These are phyloP conservation scores for Pseudocercospora macadamiae DNA, from an alignment of 2,329 filamentous ascomycete genomes.

Conservation along the genomic window DNA sequence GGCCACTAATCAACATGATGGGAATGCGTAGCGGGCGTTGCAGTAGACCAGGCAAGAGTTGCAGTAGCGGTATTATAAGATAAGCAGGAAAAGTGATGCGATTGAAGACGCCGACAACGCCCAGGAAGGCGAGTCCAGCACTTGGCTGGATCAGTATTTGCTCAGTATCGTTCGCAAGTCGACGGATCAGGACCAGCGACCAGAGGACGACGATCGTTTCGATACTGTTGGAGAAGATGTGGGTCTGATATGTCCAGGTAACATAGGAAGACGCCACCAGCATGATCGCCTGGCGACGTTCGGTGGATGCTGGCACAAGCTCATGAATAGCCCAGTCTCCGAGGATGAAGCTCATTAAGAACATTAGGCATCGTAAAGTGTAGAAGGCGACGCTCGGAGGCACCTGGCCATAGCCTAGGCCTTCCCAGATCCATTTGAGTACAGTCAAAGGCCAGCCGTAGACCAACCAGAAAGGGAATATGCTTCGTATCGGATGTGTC, in stretches of 20 bases:
- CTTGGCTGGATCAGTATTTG: conserved; percentile 76
- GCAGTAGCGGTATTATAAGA: conserved; percentile 78
- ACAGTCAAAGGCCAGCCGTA: conserved; percentile 94
- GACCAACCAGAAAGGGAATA: conserved; percentile 93
- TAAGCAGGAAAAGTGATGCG: conserved; percentile 97
- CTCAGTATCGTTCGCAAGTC: conserved; percentile 79
- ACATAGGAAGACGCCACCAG: conserved; percentile 95
- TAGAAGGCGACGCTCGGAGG: conserved; percentile 89
- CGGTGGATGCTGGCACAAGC: conserved; percentile 73
- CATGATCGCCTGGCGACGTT: conserved; percentile 73
- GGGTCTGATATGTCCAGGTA: conserved; percentile 97
- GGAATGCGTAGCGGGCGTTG: conserved; percentile 59
- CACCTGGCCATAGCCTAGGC: conserved; percentile 76
- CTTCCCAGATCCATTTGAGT: conserved; percentile 88
- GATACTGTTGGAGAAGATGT: conserved; percentile 97
- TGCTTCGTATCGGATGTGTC: conserved; percentile 84
- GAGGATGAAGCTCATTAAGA: conserved; percentile 90
- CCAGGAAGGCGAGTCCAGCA: conserved; percentile 75
- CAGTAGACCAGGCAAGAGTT: conserved; percentile 81
- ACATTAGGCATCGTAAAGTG: conserved; percentile 86
- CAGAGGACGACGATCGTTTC: conserved; percentile 92
- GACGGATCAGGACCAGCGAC: conserved; percentile 88
- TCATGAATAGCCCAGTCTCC: conserved; percentile 98
- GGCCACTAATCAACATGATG: conserved; percentile 65
- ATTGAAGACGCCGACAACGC: conserved; percentile 89